phyloP scores from a whole-genome alignment of 2,329 filamentous ascomycete species.

The Calycina marina region DNA sequence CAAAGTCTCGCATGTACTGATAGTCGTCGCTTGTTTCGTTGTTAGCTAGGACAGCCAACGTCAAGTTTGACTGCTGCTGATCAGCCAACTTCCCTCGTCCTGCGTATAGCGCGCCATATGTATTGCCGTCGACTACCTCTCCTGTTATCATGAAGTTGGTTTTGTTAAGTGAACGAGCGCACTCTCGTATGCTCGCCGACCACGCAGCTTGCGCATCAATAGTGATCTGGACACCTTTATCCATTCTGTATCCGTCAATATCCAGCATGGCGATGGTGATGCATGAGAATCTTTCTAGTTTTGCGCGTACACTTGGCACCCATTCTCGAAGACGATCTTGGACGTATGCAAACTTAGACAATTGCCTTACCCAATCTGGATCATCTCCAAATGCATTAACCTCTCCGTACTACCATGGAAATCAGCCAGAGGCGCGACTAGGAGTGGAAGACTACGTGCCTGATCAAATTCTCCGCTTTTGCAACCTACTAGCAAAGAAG shows the following conservation, averaged over 20 bases:
- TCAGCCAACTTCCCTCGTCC: constrained; percentile 45
- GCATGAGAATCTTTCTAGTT: constrained; percentile 46
- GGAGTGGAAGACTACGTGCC: no score
- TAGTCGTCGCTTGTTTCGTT: constrained; percentile 28
- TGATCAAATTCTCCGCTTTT: constrained; percentile 49
- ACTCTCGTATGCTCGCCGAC: constrained; percentile 39
- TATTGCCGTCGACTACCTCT: constrained; percentile 48
- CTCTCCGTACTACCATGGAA: no score
- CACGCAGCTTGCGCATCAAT: constrained; percentile 46
- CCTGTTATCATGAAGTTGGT: constrained; percentile 49
- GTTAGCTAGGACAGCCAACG: constrained; percentile 32
- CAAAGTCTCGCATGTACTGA: constrained; percentile 36
- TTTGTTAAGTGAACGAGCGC: constrained; percentile 41
- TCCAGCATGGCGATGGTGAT: constrained; percentile 48
- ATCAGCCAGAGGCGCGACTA: no score
- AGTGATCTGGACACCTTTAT: constrained; percentile 50
- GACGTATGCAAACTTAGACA: constrained; percentile 51
- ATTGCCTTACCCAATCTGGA: constrained; percentile 46
- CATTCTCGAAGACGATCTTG: constrained; percentile 54
- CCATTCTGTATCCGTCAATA: constrained; percentile 51
- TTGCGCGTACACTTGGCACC: constrained; percentile 39
- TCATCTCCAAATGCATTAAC: constrained; percentile 48
- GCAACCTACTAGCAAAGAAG: constrained; percentile 35
- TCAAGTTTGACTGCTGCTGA: constrained; percentile 34
- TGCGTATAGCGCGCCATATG: constrained; percentile 44